These are phyloP conservation scores for Musa troglodytarum DNA, from an alignment of 176 grass and related monocot genomes.

Conservation along the genomic window DNA sequence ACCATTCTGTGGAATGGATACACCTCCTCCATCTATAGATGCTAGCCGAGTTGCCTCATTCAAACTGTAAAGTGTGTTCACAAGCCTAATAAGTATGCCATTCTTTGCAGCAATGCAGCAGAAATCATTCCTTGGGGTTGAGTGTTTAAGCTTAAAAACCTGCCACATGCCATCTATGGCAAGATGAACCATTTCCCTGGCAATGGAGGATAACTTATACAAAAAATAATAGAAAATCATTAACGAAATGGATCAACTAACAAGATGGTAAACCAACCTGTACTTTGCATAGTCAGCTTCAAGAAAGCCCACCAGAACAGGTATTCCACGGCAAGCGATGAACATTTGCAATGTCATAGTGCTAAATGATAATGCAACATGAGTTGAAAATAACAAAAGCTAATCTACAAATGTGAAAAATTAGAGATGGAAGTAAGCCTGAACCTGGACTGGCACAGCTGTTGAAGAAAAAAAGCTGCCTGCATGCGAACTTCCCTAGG, in stretches of 20 bases:
- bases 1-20: constrained; percentile 62
- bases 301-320: constrained; percentile 91
- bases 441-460: constrained; percentile 95
- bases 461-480: constrained; percentile 81
- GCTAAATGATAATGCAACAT: constrained; percentile 40
- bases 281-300: constrained; percentile 98
- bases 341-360: constrained; percentile 97
- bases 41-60: constrained; percentile 91
- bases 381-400: not conserved
- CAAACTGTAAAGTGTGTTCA: constrained; percentile 93
- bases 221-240: constrained; percentile 19
- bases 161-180: constrained; percentile 99
- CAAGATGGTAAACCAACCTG: constrained; percentile 36
- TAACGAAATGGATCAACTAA: not conserved
- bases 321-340: constrained; percentile 92
- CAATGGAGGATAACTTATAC: constrained; percentile 26
- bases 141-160: constrained; percentile 89
- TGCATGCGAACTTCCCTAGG: constrained; percentile 84
- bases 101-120: constrained; percentile 91
- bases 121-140: constrained; percentile 83
- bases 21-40: constrained; percentile 57
- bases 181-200: constrained; percentile 98
- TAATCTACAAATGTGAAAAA: not conserved
- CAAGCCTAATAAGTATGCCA: constrained; percentile 73
- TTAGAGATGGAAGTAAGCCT: not conserved